Base-by-base conservation (phyloP, 352 stramenopile genomes). In the Phytophthora tubulina region DNA sequence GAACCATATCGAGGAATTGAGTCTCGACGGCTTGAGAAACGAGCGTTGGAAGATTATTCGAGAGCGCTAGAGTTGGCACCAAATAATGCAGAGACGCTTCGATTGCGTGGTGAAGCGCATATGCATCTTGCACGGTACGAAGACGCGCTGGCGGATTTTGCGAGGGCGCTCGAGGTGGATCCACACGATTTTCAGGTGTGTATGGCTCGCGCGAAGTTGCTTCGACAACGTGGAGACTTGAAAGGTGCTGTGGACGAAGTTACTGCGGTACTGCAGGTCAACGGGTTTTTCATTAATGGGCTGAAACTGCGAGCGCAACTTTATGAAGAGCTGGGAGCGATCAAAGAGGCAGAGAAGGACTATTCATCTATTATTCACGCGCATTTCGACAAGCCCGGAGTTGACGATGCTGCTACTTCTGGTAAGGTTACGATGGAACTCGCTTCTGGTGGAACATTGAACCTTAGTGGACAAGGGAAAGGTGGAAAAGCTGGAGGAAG, bases 201-300 rank as follows among this genome's bases (percentile, higher is more conserved):
- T n/a, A 86, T 94, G 69, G 68, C 83, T 30, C 79, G 81, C 13
- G 85, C 85, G 1, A 85, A 77, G 59, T 57, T 94, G 6, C 81
- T 76, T 45, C 78, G 81, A 10, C 73, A 84, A n/a, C 76, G 83
- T 21, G 70, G 70, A 30, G 71, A 91, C 36, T 60, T 81, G 0
- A 63, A 59, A 36, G 38, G 56, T 9, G 86, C 86, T 14, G 81
- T 94, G 38, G 69, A 75, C 3, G 84, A 91, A 67, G 71, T 93
- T 17, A 90, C 81, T 8, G 48, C 48, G 2, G 82, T 94, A 31
- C 57, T 94, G 31, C 58, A 80, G 49, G 51, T 82, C 6, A 94
- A 84, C 56, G 85, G 85, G 0, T 92, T 93, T 74, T 92, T 93
- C 39, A 71, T 94, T n/a, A 81, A 92, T 46, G 86, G 81, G 9